phyloP scores from a whole-genome alignment of 176 grass and related monocot species.

The Hsuehochloa calcarea region DNA sequence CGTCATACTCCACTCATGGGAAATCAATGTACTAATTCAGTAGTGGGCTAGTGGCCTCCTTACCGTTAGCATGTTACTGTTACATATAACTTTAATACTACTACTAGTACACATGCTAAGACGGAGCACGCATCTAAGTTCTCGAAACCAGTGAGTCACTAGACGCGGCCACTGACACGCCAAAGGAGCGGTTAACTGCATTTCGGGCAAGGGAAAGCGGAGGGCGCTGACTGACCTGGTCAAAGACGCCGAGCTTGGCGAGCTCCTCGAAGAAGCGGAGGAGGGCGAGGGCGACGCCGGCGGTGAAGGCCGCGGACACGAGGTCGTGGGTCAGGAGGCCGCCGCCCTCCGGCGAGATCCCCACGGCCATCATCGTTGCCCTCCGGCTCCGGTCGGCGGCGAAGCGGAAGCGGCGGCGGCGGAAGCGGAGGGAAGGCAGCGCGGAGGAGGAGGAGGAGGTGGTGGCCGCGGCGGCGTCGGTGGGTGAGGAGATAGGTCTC shows the following conservation, averaged over 20 bases:
- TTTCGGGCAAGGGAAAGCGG: not conserved
- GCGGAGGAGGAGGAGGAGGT: not conserved
- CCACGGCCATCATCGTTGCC: constrained; percentile 22
- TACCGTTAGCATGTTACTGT: not conserved
- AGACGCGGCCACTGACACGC: not conserved
- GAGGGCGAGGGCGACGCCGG: constrained; percentile 57
- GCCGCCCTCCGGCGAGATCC: constrained; percentile 29
- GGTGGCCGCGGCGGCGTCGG: not conserved
- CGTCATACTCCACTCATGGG: not conserved
- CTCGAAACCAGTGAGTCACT: not conserved
- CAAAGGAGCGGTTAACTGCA: not conserved
- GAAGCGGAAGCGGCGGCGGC: not conserved
- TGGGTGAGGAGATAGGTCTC: not conserved
- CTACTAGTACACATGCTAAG: not conserved
- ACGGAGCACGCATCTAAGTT: not conserved
- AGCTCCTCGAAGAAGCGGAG: constrained; percentile 86
- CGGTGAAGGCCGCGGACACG: constrained; percentile 43
- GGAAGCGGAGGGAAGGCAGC: not conserved
- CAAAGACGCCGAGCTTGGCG: constrained; percentile 76
- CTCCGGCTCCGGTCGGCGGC: constrained; percentile 2
- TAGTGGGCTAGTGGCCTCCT: not conserved
- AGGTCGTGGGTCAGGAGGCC: constrained; percentile 48
- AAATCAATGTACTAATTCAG: not conserved
- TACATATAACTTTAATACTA: not conserved
- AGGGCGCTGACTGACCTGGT: constrained; percentile 53